These are phyloP conservation scores for Dothideomycetes sp. DNA, from an alignment of 2,329 filamentous ascomycete species.

Conservation along the genomic window DNA sequence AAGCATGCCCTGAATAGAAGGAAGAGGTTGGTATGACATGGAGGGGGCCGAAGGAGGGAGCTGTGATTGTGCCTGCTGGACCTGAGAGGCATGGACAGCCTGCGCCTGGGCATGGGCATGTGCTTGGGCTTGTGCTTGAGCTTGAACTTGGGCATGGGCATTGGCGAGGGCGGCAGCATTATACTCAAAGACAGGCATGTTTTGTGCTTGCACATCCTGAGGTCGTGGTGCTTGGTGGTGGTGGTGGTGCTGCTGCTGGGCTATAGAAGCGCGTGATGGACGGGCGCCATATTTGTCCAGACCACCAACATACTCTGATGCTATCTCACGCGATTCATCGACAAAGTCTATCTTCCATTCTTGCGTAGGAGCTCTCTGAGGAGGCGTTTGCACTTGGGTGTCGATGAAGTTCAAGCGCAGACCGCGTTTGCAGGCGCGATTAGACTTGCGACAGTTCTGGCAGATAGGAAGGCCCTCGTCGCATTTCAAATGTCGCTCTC, in stretches of 20 bases:
- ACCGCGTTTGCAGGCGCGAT: constrained; percentile 73
- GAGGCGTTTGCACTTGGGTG: constrained; percentile 61
- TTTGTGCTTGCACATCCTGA: constrained; percentile 1
- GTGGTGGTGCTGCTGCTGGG: neutral
- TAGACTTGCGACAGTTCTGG: constrained; percentile 82
- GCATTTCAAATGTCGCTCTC: constrained; percentile 84
- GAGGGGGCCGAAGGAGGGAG: constrained; percentile 25
- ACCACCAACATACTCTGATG: constrained; percentile 80
- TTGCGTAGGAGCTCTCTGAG: constrained; percentile 48
- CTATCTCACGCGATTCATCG: constrained; percentile 83
- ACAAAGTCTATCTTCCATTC: constrained; percentile 70
- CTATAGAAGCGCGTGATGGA: constrained; percentile 17
- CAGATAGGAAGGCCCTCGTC: constrained; percentile 62
- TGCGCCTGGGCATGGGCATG: constrained; percentile 15
- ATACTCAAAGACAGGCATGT: constrained; percentile 10
- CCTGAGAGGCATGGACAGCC: constrained; percentile 24
- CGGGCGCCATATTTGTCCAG: constrained; percentile 57
- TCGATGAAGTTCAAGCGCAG: constrained; percentile 88
- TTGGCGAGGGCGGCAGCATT: constrained; percentile 7
- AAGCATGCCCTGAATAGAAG: constrained; percentile 42
- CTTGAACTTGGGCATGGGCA: constrained; percentile 6
- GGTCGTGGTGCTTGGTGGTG: constrained; percentile 1
- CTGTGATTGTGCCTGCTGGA: constrained; percentile 15
- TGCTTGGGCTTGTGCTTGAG: constrained; percentile 10
- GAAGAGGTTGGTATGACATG: constrained; percentile 39